phyloP scores from a whole-genome alignment of 306 rosid genomes.

The Casuarina cunninghamiana region DNA sequence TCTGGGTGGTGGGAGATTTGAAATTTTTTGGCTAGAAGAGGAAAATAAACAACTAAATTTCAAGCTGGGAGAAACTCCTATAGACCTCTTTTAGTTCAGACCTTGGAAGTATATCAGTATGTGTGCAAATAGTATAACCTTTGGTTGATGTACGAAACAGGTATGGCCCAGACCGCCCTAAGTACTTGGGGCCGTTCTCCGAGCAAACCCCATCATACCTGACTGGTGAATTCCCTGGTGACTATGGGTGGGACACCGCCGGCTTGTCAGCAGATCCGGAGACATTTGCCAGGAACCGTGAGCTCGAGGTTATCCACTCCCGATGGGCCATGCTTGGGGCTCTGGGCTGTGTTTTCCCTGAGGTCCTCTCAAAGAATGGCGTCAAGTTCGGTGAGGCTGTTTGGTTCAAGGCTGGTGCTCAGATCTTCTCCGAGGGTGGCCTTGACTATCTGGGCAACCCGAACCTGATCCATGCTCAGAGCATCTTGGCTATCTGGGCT shows the following conservation, averaged over 20 bases:
- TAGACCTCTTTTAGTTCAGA: too few relatives aligned
- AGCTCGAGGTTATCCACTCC: slow-evolving; percentile 89
- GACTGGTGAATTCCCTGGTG: slow-evolving; percentile 92
- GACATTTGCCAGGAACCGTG: slow-evolving; percentile 90
- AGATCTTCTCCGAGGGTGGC: slow-evolving; percentile 95
- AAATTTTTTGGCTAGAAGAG: too few relatives aligned
- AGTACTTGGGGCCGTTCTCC: slow-evolving; percentile 96
- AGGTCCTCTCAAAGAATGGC: slow-evolving; percentile 76
- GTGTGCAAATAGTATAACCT: background rate
- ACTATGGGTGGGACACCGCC: slow-evolving; percentile 98
- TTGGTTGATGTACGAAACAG: slow-evolving; percentile 35
- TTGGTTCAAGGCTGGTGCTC: slow-evolving; percentile 96
- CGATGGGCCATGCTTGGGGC: slow-evolving; percentile 98
- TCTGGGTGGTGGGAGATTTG: too few relatives aligned
- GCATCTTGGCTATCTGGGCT: slow-evolving; percentile 97
- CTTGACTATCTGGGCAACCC: slow-evolving; percentile 97
- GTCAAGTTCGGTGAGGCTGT: slow-evolving; percentile 93
- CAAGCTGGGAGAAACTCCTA: too few relatives aligned
- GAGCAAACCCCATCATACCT: slow-evolving; percentile 94
- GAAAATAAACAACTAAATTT: too few relatives aligned
- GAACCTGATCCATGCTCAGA: slow-evolving; percentile 86
- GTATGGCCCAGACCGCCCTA: slow-evolving; percentile 96
- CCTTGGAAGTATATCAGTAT: too few relatives aligned
- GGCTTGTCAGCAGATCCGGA: slow-evolving; percentile 97
- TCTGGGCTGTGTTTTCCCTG: slow-evolving; percentile 82